phyloP scores from a whole-genome alignment of 768 basidiomycete species.

The Megacollybia marginata region DNA sequence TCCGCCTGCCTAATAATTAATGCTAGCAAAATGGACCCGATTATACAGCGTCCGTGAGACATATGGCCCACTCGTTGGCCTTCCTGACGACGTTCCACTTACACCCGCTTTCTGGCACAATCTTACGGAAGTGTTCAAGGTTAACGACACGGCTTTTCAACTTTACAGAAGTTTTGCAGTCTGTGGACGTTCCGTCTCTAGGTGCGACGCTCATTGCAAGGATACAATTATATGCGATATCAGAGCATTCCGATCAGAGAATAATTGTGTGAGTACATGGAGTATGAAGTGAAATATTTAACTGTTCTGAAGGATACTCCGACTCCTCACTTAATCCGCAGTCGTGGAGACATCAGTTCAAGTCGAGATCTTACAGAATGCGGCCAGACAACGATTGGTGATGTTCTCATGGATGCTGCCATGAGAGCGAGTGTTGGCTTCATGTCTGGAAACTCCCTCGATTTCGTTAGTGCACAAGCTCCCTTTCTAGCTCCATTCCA shows the following conservation, averaged over 20 bases:
- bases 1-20: conserved; percentile 8
- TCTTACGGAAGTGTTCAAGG: conserved; percentile 24
- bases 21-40: conserved; percentile 22
- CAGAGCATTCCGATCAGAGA: too few species aligned
- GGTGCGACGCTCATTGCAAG: conserved; percentile 20
- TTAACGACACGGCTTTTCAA: conserved; percentile 22
- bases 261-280: conserved; percentile 25
- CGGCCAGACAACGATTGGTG: too few species aligned
- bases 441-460: too few species aligned
- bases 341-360: too few species aligned
- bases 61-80: conserved; percentile 23
- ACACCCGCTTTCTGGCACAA: conserved; percentile 32
- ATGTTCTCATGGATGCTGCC: too few species aligned
- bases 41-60: conserved; percentile 28
- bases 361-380: too few species aligned
- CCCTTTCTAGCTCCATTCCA: too few species aligned
- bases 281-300: too few species aligned
- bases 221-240: conserved; percentile 24
- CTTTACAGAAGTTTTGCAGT: conserved; percentile 19
- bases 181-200: conserved; percentile 15
- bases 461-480: too few species aligned
- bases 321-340: too few species aligned
- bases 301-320: too few species aligned
- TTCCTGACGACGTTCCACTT: conserved; percentile 15
- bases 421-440: too few species aligned